Conservation (phyloP, 345 rosid genomes). For the Zanthoxylum bungeanum region DNA sequence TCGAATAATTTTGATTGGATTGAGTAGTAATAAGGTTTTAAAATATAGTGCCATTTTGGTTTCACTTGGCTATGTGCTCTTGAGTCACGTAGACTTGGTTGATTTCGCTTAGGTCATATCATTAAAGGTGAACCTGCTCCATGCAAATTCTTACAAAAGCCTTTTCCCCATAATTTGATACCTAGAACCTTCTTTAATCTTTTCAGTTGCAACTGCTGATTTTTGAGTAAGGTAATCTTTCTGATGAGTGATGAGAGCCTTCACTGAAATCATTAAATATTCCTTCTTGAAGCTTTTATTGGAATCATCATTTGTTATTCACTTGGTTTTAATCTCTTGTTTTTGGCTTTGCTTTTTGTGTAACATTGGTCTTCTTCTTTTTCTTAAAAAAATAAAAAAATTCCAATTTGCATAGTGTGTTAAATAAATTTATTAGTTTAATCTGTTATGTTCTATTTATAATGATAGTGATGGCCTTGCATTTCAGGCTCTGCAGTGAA, state of each 20-base stretch:
- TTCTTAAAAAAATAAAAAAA: no score
- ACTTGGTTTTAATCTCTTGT: conserved; percentile 11
- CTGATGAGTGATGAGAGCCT: not conserved
- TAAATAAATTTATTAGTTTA: conserved; percentile 3
- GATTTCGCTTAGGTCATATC: not conserved
- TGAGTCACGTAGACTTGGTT: not conserved
- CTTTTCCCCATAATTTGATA: not conserved
- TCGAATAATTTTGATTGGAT: not conserved
- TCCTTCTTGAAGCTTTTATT: conserved; percentile 1
- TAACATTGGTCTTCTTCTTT: no score
- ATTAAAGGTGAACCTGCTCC: not conserved
- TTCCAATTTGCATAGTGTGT: not conserved
- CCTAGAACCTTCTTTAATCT: not conserved
- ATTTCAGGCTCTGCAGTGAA: conserved; percentile 44
- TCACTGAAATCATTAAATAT: not conserved
- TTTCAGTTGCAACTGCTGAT: not conserved
- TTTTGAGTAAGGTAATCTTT: not conserved
- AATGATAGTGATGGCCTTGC: conserved; percentile 3
- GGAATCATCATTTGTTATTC: conserved; percentile 4
- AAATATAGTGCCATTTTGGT: not conserved
- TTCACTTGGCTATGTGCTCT: not conserved
- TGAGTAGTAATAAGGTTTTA: no score
- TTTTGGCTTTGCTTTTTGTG: conserved; percentile 8
- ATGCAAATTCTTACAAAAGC: conserved; percentile 6
- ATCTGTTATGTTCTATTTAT: not conserved